A percentile compares a stretch with the other conserved stretches of the same genome.
Evolutionary conservation across 495 filamentous ascomycete species (phyloP).

Genomic region (Chaetomium fimeti): DNA sequence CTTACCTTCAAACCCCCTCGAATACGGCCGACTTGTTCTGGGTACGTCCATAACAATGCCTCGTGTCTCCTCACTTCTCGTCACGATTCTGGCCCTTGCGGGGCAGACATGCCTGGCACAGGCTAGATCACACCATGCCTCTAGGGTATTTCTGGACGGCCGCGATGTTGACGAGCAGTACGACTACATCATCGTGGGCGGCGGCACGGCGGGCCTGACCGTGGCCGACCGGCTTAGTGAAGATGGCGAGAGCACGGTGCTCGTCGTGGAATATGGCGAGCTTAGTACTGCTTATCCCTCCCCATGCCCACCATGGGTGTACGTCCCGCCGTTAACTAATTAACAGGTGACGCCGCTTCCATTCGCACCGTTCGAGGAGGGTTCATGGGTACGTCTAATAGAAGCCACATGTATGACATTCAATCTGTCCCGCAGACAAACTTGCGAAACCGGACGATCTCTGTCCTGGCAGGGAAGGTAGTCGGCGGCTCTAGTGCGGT

Average conservation of each 20-base stretch:
- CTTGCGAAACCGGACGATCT: conserved; percentile 36
- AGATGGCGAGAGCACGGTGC: conserved; percentile 42
- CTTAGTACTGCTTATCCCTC: conserved; percentile 21
- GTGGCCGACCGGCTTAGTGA: conserved; percentile 63
- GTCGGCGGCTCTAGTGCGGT: conserved; percentile 58
- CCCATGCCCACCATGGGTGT: neutral
- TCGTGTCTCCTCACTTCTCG: neutral
- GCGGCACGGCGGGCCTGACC: conserved; percentile 86
- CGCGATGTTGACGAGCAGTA: conserved; percentile 41
- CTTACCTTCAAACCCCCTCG: neutral
- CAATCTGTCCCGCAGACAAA: conserved; percentile 43
- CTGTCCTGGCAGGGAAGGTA: conserved; percentile 51
- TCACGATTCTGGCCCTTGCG: conserved; percentile 11
- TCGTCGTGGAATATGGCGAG: conserved; percentile 51
- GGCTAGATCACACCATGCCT: conserved; percentile 2
- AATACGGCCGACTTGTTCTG: neutral
- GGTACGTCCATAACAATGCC: conserved; percentile 1
- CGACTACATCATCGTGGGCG: conserved; percentile 85
- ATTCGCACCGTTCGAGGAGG: conserved; percentile 34
- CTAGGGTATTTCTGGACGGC: conserved; percentile 17
- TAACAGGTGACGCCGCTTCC: conserved; percentile 26
- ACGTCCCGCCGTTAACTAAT: neutral
- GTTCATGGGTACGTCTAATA: conserved; percentile 30
- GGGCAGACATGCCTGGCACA: neutral
- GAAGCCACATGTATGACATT: conserved; percentile 38